Conservation (phyloP, 352 stramenopile species). For the Phytophthora litchii region DNA sequence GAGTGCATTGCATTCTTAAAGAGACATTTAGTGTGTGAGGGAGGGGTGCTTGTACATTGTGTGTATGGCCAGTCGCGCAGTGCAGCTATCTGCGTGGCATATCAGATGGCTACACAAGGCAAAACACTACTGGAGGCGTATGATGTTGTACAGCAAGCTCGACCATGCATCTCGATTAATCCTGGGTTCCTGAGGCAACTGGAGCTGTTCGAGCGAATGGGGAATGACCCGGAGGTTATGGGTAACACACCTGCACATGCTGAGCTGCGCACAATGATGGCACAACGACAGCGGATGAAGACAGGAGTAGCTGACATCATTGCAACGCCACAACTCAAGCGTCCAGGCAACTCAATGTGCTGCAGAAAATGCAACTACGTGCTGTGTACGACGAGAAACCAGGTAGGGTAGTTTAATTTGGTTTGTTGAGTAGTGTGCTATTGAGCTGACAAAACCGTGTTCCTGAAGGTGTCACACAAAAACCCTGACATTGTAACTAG, state of each 20-base stretch:
- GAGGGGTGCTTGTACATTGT: slow-evolving; percentile 69
- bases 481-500: slow-evolving; percentile 8
- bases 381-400: slow-evolving; percentile 55
- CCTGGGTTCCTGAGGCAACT: slow-evolving; percentile 73
- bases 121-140: slow-evolving; percentile 58
- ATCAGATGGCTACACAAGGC: slow-evolving; percentile 58
- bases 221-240: slow-evolving; percentile 39
- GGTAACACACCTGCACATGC: slow-evolving; percentile 64
- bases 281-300: slow-evolving; percentile 40
- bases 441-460: background rate
- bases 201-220: slow-evolving; percentile 73
- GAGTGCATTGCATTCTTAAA: slow-evolving; percentile 55
- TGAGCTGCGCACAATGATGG: slow-evolving; percentile 60
- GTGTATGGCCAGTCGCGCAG: slow-evolving; percentile 84
- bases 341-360: slow-evolving; percentile 30
- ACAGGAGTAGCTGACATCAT: slow-evolving; percentile 33
- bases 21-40: slow-evolving; percentile 14
- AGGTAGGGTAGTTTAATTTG: slow-evolving; percentile 31
- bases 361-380: slow-evolving; percentile 71
- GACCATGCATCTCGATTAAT: slow-evolving; percentile 85
- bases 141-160: slow-evolving; percentile 56
- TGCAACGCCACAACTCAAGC: slow-evolving; percentile 27
- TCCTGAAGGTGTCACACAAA: slow-evolving; percentile 27
- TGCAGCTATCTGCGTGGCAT: slow-evolving; percentile 75
- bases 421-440: background rate